Evolutionary conservation across 331 rosid genomes (phyloP), one percentile per base, ranked within the genome.

Genomic region (Quercus phellos): DNA sequence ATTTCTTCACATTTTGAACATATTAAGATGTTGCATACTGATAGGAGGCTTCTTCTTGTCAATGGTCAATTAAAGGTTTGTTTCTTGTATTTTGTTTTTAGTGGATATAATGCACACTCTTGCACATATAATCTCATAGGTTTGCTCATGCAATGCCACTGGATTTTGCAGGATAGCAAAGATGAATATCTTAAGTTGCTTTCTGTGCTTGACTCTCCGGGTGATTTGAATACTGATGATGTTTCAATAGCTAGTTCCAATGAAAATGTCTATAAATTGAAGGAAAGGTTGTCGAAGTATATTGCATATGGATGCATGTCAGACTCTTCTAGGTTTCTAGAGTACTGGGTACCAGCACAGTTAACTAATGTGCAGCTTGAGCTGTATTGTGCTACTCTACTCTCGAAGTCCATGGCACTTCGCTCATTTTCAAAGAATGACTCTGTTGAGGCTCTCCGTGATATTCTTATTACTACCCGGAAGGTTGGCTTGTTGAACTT

Each of bases 291-390:
- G 26, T 85, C 87, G 58, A 88, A 78, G 80, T 81, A 89, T 79
- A 82, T 78, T 72, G 89, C 87, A 75, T 35, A 86, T 75, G 73
- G 72, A 66, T 84, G 86, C 89, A 80, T 86, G 74, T 71, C 84
- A 26, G 92, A 84, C 79, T 76, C 87, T 78, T 78, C 79, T 74
- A 86, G 86, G 75, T 91, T 91, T 86, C 85, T 78, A 58, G 99
- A 95, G 92, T 92, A 92, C 80, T 95, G 97, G 98, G 91, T 93
- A 87, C 99, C 98, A 73, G 94, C 84, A 66, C 90, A 76, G 78
- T 73, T 92, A 51, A 88, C 99, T 14, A 75, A 88, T 80, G 87
- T 86, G 80, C 99, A 95, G 87, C 93, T 93, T 77, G 99, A 95
- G 90, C 88, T 84, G 84, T 95, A 95, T 81, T 95, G 99, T 85